Evolutionary conservation across 148 eudicot species (phyloP).

Genomic region (Dysphania ambrosioides): DNA sequence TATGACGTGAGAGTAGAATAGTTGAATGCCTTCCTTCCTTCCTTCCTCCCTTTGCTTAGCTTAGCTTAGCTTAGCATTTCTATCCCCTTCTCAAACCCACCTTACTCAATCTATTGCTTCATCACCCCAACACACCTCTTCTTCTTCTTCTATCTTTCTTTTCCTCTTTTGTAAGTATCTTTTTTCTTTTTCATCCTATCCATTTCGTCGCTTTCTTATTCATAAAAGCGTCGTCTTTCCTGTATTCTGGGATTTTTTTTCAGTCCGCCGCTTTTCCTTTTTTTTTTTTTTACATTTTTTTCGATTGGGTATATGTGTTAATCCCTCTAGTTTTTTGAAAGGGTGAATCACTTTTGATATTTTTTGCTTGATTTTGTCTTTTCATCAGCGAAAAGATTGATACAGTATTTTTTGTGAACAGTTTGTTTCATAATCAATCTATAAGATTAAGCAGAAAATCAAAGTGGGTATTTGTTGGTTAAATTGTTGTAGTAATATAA

Average conservation of each 20-base stretch:
- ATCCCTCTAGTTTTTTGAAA: background rate
- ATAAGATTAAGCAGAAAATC: background rate
- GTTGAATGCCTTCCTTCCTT: no score
- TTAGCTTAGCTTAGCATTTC: background rate
- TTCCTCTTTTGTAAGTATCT: constrained; percentile 53
- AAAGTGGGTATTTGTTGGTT: background rate
- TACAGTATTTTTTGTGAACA: background rate
- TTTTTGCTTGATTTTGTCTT: background rate
- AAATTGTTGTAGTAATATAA: background rate
- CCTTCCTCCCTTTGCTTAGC: no score
- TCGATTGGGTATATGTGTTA: constrained; percentile 2
- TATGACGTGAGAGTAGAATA: background rate
- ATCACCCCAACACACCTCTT: background rate
- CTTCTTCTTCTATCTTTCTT: constrained; percentile 33
- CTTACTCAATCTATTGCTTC: constrained; percentile 19
- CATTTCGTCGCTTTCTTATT: background rate
- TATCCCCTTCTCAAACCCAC: background rate
- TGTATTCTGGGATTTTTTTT: background rate
- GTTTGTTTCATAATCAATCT: background rate
- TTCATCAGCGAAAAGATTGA: no score
- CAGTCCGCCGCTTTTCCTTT: background rate
- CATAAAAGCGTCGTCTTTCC: constrained; percentile 15
- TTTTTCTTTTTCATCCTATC: constrained; percentile 8
- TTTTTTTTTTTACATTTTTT: constrained; percentile 4
- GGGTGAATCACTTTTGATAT: constrained; percentile 7